A percentile compares a stretch with the other conserved stretches of the same genome.
These are phyloP conservation scores for Rubia balearica DNA, from an alignment of 305 asterid species.

Conservation along the genomic window DNA sequence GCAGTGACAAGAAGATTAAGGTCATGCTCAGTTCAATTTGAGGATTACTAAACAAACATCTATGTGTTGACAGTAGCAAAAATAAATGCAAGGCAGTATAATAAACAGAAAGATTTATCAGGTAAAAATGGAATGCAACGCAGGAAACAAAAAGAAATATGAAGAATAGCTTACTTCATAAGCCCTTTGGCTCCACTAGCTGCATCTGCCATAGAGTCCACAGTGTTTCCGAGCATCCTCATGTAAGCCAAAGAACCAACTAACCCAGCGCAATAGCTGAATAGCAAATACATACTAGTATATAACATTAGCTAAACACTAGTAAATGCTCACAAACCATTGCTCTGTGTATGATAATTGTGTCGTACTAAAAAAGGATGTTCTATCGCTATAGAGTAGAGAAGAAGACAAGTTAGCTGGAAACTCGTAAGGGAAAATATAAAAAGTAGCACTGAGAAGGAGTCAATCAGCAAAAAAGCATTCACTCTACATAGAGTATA, in stretches of 20 bases:
- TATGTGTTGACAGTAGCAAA: not conserved
- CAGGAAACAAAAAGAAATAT: not conserved
- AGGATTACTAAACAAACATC: not conserved
- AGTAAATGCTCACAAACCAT: not conserved
- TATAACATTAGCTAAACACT: slow-evolving; percentile 15
- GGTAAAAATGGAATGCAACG: not conserved
- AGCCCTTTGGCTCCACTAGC: slow-evolving; percentile 74
- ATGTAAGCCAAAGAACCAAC: slow-evolving; percentile 82
- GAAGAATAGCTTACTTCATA: slow-evolving; percentile 47
- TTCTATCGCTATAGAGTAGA: not conserved
- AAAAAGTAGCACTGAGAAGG: not conserved
- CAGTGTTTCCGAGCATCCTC: slow-evolving; percentile 86
- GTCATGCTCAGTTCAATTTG: not conserved
- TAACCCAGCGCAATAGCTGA: slow-evolving; percentile 77
- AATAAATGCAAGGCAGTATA: not conserved
- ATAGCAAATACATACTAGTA: not conserved
- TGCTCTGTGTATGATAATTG: not conserved
- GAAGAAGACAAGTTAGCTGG: not conserved
- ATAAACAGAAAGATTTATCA: not conserved
- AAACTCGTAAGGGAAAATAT: not conserved
- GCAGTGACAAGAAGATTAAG: not conserved
- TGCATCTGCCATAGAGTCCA: slow-evolving; percentile 90
- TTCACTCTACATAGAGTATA: not conserved
- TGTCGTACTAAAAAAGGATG: not conserved
- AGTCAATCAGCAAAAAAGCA: not conserved